Percentiles rank a stretch among this genome's conserved stretches.
phyloP scores from a whole-genome alignment of 768 basidiomycete species.

The Pulveroboletus sp. region DNA sequence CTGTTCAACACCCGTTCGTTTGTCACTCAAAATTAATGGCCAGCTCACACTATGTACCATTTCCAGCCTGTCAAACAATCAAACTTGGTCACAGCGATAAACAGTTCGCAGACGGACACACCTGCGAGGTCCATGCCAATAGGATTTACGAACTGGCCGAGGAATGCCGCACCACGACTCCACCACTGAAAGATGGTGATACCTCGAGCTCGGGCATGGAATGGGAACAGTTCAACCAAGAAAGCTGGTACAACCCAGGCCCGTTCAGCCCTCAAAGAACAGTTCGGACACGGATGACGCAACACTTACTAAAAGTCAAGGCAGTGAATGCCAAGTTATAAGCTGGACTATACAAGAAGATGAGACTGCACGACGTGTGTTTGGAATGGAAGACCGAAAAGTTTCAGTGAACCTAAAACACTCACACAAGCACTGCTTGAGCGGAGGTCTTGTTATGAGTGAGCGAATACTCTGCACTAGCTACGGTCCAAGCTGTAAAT shows the following conservation, averaged over 20 bases:
- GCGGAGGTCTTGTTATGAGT: slow-evolving; percentile 6
- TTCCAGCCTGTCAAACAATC: slow-evolving; percentile 5
- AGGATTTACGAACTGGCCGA: slow-evolving; percentile 12
- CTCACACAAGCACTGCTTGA: slow-evolving; percentile 10
- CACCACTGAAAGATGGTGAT: slow-evolving; percentile 59
- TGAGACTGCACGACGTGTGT: slow-evolving; percentile 3
- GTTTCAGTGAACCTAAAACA: not conserved
- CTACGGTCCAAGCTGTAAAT: slow-evolving; percentile 14
- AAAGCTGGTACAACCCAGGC: slow-evolving; percentile 37
- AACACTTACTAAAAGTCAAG: slow-evolving; percentile 9
- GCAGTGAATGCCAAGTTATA: slow-evolving; percentile 11
- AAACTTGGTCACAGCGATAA: not conserved
- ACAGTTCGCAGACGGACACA: not conserved
- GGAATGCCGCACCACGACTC: slow-evolving; percentile 34
- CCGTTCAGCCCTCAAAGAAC: not conserved
- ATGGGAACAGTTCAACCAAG: slow-evolving; percentile 67
- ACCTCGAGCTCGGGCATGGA: slow-evolving; percentile 56
- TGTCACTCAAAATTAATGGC: no score
- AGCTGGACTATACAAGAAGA: slow-evolving; percentile 15
- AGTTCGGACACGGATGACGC: no score
- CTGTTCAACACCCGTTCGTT: not conserved
- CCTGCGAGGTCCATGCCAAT: slow-evolving; percentile 14
- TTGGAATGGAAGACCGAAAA: not conserved
- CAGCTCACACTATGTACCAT: slow-evolving; percentile 8
- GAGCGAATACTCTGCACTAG: slow-evolving; percentile 17